A percentile compares a stretch with the other conserved stretches of the same genome.
phyloP scores from a whole-genome alignment of 116 monocot species.

The Posidonia oceanica region DNA sequence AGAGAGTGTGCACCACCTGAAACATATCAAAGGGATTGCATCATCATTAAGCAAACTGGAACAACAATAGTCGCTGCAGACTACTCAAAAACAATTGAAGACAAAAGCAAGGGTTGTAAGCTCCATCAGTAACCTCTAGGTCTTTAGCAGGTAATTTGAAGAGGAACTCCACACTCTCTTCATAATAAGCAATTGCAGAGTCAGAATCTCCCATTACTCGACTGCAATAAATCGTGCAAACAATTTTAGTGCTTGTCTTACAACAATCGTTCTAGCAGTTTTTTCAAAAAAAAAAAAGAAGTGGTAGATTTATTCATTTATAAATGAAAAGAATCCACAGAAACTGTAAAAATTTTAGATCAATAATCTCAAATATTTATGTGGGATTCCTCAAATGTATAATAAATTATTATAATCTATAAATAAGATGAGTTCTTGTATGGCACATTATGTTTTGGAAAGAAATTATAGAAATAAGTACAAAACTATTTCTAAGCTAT shows the following conservation, averaged over 20 bases:
- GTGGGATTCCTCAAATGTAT: too few species aligned
- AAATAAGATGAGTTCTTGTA: too few species aligned
- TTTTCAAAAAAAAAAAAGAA: too few species aligned
- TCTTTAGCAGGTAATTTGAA: slow-evolving; percentile 59
- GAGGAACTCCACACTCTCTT: slow-evolving; percentile 85
- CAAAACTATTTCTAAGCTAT: too few species aligned
- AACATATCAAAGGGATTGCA: slow-evolving; percentile 5
- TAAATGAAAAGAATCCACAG: too few species aligned
- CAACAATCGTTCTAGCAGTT: too few species aligned
- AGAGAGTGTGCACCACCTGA: slow-evolving; percentile 84
- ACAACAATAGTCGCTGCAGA: neutral
- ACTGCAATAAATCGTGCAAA: slow-evolving; percentile 24
- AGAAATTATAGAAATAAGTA: too few species aligned
- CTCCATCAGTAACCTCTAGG: slow-evolving; percentile 53
- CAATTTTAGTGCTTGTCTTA: neutral
- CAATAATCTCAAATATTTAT: too few species aligned
- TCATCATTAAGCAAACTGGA: neutral
- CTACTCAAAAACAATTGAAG: neutral
- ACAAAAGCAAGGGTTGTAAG: neutral
- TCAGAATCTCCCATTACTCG: slow-evolving; percentile 61
- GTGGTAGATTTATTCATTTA: too few species aligned
- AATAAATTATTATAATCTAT: too few species aligned
- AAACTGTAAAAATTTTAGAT: too few species aligned
- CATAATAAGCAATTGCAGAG: slow-evolving; percentile 65
- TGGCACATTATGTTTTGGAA: too few species aligned